phyloP scores from a whole-genome alignment of 495 filamentous ascomycete species.

The Umbilicaria muhlenbergii region DNA sequence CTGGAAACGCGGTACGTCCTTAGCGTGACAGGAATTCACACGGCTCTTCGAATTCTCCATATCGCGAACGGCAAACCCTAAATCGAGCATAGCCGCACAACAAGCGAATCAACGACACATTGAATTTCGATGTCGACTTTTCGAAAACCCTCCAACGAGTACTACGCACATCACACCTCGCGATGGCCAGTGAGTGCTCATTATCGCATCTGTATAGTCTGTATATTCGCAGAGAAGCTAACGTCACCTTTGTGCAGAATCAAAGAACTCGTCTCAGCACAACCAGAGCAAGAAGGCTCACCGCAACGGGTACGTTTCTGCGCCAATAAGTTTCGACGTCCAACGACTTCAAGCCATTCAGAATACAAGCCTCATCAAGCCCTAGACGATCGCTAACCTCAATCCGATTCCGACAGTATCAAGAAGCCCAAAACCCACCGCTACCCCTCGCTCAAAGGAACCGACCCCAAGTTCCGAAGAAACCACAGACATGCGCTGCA shows the following conservation, averaged over 20 bases:
- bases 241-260: conserved; percentile 41
- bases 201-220: no score
- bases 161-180: not conserved
- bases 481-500: conserved; percentile 99
- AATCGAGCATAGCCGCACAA: no score
- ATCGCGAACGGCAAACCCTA: no score
- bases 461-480: conserved; percentile 98
- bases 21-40: no score
- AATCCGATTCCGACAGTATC: conserved; percentile 45
- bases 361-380: not conserved
- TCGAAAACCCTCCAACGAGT: no score
- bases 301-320: conserved; percentile 75
- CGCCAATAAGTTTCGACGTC: not conserved
- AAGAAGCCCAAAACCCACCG: conserved; percentile 99
- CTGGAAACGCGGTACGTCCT: no score
- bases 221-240: not conserved
- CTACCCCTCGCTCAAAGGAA: conserved; percentile 97
- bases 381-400: conserved; percentile 19
- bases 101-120: no score
- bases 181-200: conserved; percentile 8
- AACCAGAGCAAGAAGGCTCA: conserved; percentile 94
- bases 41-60: no score
- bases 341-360: not conserved
- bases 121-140: no score
- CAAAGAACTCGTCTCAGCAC: conserved; percentile 98